Conservation (phyloP, 1,284 basidiomycete species). For the Pisolithus thermaeus region DNA sequence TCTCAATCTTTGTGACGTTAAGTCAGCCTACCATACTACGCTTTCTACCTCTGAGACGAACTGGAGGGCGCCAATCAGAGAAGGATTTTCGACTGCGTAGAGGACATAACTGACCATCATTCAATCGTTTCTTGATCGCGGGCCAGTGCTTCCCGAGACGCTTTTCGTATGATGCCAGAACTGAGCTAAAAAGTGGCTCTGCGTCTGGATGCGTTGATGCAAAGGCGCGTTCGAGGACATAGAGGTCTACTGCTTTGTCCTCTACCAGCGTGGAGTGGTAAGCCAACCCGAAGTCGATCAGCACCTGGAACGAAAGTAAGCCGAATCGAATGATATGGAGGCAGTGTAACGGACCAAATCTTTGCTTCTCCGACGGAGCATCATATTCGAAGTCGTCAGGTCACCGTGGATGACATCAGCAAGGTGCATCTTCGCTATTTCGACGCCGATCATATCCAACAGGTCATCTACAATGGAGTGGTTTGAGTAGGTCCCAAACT, state of each 20-base stretch:
- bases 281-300: constrained; percentile 96
- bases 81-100: too few species aligned
- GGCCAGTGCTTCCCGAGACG: constrained; percentile 70
- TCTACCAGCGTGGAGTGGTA: constrained; percentile 71
- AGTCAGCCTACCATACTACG: constrained; percentile 80
- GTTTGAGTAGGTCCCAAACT: not conserved
- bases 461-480: constrained; percentile 48
- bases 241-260: constrained; percentile 93
- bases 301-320: constrained; percentile 38
- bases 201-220: constrained; percentile 92
- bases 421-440: constrained; percentile 87
- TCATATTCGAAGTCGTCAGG: constrained; percentile 99
- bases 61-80: constrained; percentile 32
- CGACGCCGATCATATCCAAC: constrained; percentile 75
- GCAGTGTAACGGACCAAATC: constrained; percentile 19
- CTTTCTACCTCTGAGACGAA: constrained; percentile 79
- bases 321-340: not conserved
- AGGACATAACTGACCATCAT: constrained; percentile 54
- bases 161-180: constrained; percentile 63
- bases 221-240: constrained; percentile 96
- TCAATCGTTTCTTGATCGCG: constrained; percentile 61
- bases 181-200: constrained; percentile 66
- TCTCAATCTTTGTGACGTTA: not conserved
- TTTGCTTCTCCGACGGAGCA: constrained; percentile 52
- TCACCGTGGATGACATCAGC: constrained; percentile 94